Base-by-base conservation (phyloP, 2,329 filamentous ascomycete genomes). In the Cryphonectria carpinicola region DNA sequence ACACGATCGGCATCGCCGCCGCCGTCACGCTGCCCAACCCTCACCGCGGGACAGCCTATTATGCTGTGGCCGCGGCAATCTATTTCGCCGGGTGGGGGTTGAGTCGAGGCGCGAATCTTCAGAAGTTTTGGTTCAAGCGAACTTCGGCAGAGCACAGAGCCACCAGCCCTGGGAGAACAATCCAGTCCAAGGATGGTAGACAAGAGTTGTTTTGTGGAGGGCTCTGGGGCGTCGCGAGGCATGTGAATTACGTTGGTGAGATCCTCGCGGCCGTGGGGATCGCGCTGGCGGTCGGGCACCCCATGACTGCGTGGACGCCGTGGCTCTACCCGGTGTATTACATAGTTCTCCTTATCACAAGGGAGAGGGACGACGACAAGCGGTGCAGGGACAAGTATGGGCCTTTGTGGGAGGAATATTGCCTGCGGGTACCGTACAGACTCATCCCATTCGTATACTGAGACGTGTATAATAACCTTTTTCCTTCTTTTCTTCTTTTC, bases 251-350 rank as follows among this genome's bases (percentile, higher is more conserved):
- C 28, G 41, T 69, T 19, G 70, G 70, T 19, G 70, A 71, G 70
- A 66, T 68, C 52, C 66, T 71, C 14, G 70, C 69, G 66, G 70
- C 70, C 4, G 56, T 71, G 28, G 70, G 66, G 5, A 69, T 71
- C 8, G 66, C 68, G 25, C 28, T 71, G 62, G 70, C 70, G 8
- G 43, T 71, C 14, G 70, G 66, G 2, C 62, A 68, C 14, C 61
- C 70, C 3, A 43, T 25, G 35, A 49, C 25, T 61, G 58, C 66
- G 19, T 35, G 58, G n/a, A 22, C 56, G 3, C 66, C 66, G 22
- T 71, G 70, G 70, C 54, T 69, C 3, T 71, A 71, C 46, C 70
- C 70, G 7, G 35, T 71, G 43, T 71, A 71, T 32, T 71, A 71
- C 35, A 22, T 71, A 5, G 46, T 60, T 10, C 43, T 71, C 11